phyloP scores from a whole-genome alignment of 352 stramenopile genomes.

The Phytophthora megakarya region DNA sequence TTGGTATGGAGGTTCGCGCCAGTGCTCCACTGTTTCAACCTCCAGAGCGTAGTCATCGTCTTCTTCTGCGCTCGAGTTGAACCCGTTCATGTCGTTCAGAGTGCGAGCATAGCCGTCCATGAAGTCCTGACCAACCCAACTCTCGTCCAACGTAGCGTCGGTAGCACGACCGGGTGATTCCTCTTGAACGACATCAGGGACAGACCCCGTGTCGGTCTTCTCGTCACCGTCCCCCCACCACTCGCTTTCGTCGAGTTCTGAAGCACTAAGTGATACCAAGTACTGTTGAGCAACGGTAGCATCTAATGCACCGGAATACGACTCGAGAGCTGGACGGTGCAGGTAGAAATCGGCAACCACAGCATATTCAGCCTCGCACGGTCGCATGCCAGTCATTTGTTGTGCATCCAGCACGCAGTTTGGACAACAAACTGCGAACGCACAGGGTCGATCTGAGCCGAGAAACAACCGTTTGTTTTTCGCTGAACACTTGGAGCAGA shows the following conservation, averaged over 20 bases:
- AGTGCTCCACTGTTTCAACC: slow-evolving; percentile 20
- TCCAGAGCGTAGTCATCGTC: slow-evolving; percentile 25
- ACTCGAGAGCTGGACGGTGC: slow-evolving; percentile 20
- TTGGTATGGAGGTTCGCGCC: slow-evolving; percentile 17
- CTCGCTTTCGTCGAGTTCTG: slow-evolving; percentile 27
- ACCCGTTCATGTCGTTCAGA: slow-evolving; percentile 32
- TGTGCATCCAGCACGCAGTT: slow-evolving; percentile 41
- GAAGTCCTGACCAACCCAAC: slow-evolving; percentile 26
- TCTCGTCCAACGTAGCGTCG: slow-evolving; percentile 28
- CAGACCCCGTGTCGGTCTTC: slow-evolving; percentile 13
- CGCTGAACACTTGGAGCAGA: slow-evolving; percentile 39
- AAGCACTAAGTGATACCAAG: slow-evolving; percentile 20
- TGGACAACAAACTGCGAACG: slow-evolving; percentile 33
- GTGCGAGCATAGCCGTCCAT: slow-evolving; percentile 28
- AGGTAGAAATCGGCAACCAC: slow-evolving; percentile 37
- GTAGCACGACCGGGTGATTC: slow-evolving; percentile 8
- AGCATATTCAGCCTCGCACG: slow-evolving; percentile 22
- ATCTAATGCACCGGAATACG: slow-evolving; percentile 21
- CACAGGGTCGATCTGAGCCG: slow-evolving; percentile 21
- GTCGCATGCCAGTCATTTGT: slow-evolving; percentile 33
- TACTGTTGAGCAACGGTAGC: slow-evolving; percentile 12
- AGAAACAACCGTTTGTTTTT: slow-evolving; percentile 36
- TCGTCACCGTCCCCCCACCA: slow-evolving; percentile 28
- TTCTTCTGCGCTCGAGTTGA: slow-evolving; percentile 32
- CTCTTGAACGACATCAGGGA: slow-evolving; percentile 15